phyloP scores from a whole-genome alignment of 306 rosid species.

The Hylodesmum podocarpum region DNA sequence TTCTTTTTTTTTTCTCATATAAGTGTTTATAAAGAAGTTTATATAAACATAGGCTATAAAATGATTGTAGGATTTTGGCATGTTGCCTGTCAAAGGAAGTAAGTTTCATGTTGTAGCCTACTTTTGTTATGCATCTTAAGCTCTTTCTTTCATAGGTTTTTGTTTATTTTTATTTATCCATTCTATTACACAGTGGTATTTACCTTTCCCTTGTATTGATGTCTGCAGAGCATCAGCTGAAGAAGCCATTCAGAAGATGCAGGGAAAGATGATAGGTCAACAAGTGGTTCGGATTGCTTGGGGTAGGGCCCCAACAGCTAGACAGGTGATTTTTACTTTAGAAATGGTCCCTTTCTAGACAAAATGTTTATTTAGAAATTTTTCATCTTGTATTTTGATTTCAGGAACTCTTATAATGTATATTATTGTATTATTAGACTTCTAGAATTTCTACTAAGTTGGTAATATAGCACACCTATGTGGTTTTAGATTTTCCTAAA shows the following conservation, averaged over 20 bases:
- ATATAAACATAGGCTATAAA: too few species aligned
- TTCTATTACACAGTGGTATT: not conserved
- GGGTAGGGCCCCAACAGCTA: slow-evolving; percentile 79
- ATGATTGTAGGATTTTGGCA: not conserved
- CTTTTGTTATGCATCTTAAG: slow-evolving; percentile 13
- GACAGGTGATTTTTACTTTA: slow-evolving; percentile 65
- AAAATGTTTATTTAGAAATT: not conserved
- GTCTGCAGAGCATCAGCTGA: slow-evolving; percentile 77
- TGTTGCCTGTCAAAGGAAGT: not conserved
- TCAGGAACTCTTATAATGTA: not conserved
- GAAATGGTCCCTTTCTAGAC: slow-evolving; percentile 1
- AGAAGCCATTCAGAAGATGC: slow-evolving; percentile 88
- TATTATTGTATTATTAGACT: not conserved
- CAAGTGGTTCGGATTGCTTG: slow-evolving; percentile 82
- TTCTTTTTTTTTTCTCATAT: too few species aligned
- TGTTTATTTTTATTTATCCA: not conserved
- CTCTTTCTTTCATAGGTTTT: slow-evolving; percentile 1
- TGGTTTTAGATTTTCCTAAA: not conserved
- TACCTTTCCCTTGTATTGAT: slow-evolving; percentile 12
- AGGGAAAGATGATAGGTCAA: slow-evolving; percentile 86
- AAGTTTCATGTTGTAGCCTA: not conserved
- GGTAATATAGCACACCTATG: not conserved
- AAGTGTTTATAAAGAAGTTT: too few species aligned
- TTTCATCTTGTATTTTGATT: slow-evolving; percentile 8
- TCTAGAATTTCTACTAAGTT: slow-evolving; percentile 8